A percentile compares a stretch with the other conserved stretches of the same genome.
These are phyloP conservation scores for Citrullus mucosospermus DNA, from an alignment of 306 rosid genomes.

Conservation along the genomic window DNA sequence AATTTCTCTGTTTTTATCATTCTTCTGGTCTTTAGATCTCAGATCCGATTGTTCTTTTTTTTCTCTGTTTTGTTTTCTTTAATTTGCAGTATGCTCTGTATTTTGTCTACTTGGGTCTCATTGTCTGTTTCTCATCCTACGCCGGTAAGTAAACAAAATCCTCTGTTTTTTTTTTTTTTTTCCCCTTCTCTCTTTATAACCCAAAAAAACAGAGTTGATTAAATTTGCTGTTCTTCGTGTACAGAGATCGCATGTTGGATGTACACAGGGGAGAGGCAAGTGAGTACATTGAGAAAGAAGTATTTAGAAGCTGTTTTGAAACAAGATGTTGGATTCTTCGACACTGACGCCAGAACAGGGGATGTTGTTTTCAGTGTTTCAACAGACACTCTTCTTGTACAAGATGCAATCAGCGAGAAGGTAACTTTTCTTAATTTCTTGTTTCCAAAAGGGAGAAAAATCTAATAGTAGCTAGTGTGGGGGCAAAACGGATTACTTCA, in stretches of 20 bases:
- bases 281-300: slow-evolving; percentile 83
- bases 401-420: slow-evolving; percentile 99
- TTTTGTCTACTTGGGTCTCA: slow-evolving; percentile 84
- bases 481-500: slow-evolving; percentile 1
- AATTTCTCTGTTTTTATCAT: background rate
- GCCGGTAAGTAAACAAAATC: slow-evolving; percentile 41
- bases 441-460: background rate
- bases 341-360: slow-evolving; percentile 95
- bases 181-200: background rate
- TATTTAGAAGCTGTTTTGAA: slow-evolving; percentile 83
- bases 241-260: slow-evolving; percentile 98
- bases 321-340: slow-evolving; percentile 97
- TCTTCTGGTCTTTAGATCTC: background rate
- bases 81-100: slow-evolving; percentile 78
- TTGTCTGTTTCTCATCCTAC: slow-evolving; percentile 83
- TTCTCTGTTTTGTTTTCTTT: background rate
- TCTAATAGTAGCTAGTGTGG: background rate
- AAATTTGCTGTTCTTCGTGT: background rate
- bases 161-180: background rate
- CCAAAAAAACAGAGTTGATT: background rate
- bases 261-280: slow-evolving; percentile 96
- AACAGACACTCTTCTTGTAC: slow-evolving; percentile 90
- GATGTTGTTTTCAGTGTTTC: slow-evolving; percentile 96
- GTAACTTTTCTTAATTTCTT: slow-evolving; percentile 13
- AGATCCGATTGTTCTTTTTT: slow-evolving; percentile 32